Conservation (phyloP, 2,329 filamentous ascomycete species). For the Torrubiella hemipterigena region DNA sequence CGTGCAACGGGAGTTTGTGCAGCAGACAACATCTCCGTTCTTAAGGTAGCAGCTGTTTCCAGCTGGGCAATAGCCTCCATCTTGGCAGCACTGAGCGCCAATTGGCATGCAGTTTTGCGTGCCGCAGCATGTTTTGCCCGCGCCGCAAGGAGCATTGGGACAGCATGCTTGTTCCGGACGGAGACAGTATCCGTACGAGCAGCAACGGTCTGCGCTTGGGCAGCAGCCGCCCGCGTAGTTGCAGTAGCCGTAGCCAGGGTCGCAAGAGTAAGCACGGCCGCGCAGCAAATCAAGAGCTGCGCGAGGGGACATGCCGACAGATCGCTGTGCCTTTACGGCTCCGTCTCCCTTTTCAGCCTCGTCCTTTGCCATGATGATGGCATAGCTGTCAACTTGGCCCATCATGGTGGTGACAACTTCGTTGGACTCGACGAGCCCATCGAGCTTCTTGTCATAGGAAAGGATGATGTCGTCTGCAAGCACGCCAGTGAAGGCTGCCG, state of each 20-base stretch:
- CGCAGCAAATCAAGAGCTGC: constrained; percentile 7
- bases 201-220: constrained; percentile 9
- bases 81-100: constrained; percentile 11
- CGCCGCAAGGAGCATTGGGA: constrained; percentile 10
- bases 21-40: constrained; percentile 8
- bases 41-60: constrained; percentile 11
- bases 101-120: constrained; percentile 10
- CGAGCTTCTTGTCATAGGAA: constrained; percentile 6
- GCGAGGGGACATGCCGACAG: constrained; percentile 1
- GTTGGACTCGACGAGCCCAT: constrained; percentile 5
- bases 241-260: constrained; percentile 12
- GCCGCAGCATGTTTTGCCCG: constrained; percentile 11
- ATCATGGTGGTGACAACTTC: constrained; percentile 4
- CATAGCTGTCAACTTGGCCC: constrained; percentile 4
- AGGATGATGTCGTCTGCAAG: background rate
- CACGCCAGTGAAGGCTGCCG: no score
- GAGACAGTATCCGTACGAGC: constrained; percentile 13
- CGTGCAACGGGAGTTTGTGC: constrained; percentile 12
- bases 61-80: constrained; percentile 10
- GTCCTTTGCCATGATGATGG: constrained; percentile 3
- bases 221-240: constrained; percentile 10
- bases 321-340: background rate
- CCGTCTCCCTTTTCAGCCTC: background rate
- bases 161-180: constrained; percentile 9
- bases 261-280: constrained; percentile 8